Base-by-base conservation (phyloP, 2,329 filamentous ascomycete species). In the Aspergillus hortae region DNA sequence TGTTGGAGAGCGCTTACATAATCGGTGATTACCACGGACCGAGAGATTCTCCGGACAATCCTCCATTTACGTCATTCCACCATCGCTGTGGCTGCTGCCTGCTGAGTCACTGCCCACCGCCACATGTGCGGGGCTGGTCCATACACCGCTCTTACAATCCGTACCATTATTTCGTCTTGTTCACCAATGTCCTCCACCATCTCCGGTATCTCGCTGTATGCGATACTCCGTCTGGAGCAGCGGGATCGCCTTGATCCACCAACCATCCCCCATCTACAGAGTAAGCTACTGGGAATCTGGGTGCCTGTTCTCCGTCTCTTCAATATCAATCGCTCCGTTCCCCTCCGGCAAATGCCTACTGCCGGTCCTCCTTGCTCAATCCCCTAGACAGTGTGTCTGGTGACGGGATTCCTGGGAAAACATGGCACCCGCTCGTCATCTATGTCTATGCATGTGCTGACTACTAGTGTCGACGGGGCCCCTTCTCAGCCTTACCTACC, bases 281-380 rank as follows among this genome's bases (percentile, higher is more conserved):
- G 19, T 19, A 19, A 19, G 19, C 19, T 19, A 19, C 19, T 19
- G 19, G 50, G 52, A 60, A 60, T 58, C 42, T 46, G 50, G 57
- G 53, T 60, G 57, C 57, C 57, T 59, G 44, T 27, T 46, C 48
- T 51, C 48, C 32, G 23, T 21, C 6, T 43, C 10, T 23, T 44
- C 32, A 19, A 36, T 46, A 17, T 43, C 47, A 21, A 19, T 23
- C 30, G 21, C 19, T 35, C 21, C 38, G n/a, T 46, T 21, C 15
- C 15, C 19, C 36, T 36, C 27, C 27, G 6, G 27, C 6, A 11
- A 6, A 10, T 30, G 27, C 27, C 27, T 30, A 11, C 27, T 23
- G 23, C 23, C 23, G 4, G 23, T 23, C 23, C 7, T 30, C 10
- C 27, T 30, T 30, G 7, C 27, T 30, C 27, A 30, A 30, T 30